phyloP scores from a whole-genome alignment of 2,329 filamentous ascomycete species.

The Exophiala sp. region DNA sequence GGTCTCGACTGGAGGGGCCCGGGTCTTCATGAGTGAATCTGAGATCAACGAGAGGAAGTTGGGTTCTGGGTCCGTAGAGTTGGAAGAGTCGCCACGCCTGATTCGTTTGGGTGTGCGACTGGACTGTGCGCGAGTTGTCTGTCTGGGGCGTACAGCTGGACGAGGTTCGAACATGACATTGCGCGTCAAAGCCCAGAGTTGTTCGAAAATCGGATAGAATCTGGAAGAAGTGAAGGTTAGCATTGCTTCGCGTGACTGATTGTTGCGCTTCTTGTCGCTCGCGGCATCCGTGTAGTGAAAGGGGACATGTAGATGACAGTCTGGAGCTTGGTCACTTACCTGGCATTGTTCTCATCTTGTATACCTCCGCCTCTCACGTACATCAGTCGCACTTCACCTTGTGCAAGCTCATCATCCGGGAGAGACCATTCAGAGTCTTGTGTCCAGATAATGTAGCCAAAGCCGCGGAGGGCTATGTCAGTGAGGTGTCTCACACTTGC shows the following conservation, averaged over 20 bases:
- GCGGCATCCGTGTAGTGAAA: no score
- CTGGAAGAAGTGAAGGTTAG: slow-evolving; percentile 3
- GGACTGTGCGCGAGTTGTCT: neutral
- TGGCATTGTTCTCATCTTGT: slow-evolving; percentile 7
- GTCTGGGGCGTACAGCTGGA: neutral
- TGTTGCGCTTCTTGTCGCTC: neutral
- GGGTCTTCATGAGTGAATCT: no score
- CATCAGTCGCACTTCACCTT: slow-evolving; percentile 16
- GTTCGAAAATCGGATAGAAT: slow-evolving; percentile 15
- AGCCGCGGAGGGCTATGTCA: slow-evolving; percentile 12
- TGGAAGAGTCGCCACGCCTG: no score
- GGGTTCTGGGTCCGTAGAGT: no score
- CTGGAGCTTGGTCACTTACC: neutral
- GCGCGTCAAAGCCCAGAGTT: slow-evolving; percentile 23
- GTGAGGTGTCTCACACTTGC: slow-evolving; percentile 10
- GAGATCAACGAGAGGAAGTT: no score
- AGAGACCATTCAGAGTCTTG: slow-evolving; percentile 17
- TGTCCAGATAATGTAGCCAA: slow-evolving; percentile 20
- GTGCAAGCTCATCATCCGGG: slow-evolving; percentile 9
- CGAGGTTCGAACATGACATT: slow-evolving; percentile 18
- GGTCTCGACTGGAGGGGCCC: no score
- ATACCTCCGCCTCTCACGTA: slow-evolving; percentile 9
- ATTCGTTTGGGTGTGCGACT: no score
- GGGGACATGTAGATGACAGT: neutral
- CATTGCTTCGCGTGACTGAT: neutral